Base-by-base conservation (phyloP, 164 flowering plant genomes). In the Magnolia changhungtana region DNA sequence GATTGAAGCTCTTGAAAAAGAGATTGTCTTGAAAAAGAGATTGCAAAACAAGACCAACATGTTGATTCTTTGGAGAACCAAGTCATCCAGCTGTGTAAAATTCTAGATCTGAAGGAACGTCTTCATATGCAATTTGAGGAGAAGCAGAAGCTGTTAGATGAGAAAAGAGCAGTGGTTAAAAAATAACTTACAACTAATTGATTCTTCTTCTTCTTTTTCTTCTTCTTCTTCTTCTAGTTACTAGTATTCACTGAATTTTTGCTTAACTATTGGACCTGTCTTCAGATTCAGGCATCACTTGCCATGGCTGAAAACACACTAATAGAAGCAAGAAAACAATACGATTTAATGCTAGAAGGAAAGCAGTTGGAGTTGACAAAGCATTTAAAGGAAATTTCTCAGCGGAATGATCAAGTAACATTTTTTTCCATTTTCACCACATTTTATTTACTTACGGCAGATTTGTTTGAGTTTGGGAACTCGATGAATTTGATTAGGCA, bases 301-400 rank as follows among this genome's bases (percentile, higher is more conserved):
- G 74, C 80, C 76, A 82, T 89, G 70, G 82, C 93, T 72, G 97
- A 93, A 81, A 84, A 82, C 78, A 89, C 83, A 78, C 91, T 96
- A 61, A 78, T 77, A 49, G 98, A 96, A 77, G 90, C 91, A 16
- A 92, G 84, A 81, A 93, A 87, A 85, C 93, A 92, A 67, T 84
- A 89, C 76, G 91, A 93, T 83, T 75, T 82, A 81, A 93, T 91
- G 94, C 87, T 96, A 69, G 98, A 94, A 80, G 88, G 86, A 74
- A 93, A 93, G 75, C 98, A 96, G 37, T 78, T 84, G 55, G 99
- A 96, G 78, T 79, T 96, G 72, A 92, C 91, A 63, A 93, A 89
- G 83, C 98, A 94, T 81, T 85, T 96, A 78, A 96, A 96, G 85
- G 99, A 96, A 78, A 84, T 96, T 66, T 96, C 97, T 80, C 97